Base-by-base conservation (phyloP, 345 rosid genomes). In the Rhizophora mangle region DNA sequence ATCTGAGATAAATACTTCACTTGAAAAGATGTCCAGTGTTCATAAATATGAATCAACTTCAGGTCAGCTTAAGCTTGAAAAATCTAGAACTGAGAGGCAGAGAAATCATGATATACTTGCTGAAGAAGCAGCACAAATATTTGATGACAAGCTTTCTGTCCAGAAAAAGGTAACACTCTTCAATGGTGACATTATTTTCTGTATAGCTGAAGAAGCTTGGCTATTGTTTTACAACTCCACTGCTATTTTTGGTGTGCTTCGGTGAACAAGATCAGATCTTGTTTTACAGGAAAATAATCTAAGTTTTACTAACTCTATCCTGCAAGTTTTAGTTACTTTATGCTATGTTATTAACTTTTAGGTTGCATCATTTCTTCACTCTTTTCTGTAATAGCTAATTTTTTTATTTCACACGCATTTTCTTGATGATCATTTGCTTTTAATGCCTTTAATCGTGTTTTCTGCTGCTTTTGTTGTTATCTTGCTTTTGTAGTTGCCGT, bases 71-170 rank as follows among this genome's bases (percentile, higher is more conserved):
- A 87, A 80, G 80, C 73, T 95, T 72, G 89, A 76, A 69, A 91
- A 84, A 79, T 85, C 96, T 30, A 95, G 87, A 86, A 87, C 91
- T 20, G 96, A 88, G 81, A 80, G 77, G 70, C 87, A 68, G n/a
- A 85, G 77, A 69, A 80, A 71, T 76, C 83, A 66, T 26, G 86
- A 78, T 79, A 72, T 95, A 67, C 88, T 85, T 74, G 86, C 90
- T 21, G 79, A 82, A 74, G 96, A 91, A 69, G 96, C 97, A 26
- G 96, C 92, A 16, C 85, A 86, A 80, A 87, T 94, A 53, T 92
- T 84, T 74, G 86, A 89, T 77, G 83, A 85, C 67, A 94, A 76
- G 69, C 79, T 94, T 67, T 77, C 98, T 52, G 87, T 72, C 22
- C 85, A 86, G 80, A 77, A 85, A 85, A 94, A 83, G 96, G 97